Base-by-base conservation (phyloP, 1,139 yeast species). In the Geotrichum fermentans region DNA sequence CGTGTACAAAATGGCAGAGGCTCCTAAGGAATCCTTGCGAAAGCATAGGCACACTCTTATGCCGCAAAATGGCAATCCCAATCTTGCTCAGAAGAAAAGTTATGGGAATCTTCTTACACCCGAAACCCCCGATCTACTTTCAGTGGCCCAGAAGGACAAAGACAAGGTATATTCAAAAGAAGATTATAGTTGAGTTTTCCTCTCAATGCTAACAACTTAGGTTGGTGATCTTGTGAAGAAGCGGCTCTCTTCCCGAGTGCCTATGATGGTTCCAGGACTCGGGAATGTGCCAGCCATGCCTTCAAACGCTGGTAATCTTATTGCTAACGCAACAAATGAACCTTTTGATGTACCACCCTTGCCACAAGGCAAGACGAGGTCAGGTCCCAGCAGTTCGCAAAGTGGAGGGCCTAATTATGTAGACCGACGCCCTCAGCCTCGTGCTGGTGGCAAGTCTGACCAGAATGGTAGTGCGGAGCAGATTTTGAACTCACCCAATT, bases 1-100 rank as follows among this genome's bases (percentile, higher is more conserved):
- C n/a, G n/a, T n/a, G n/a, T 14, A 21, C 22, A 44, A n/a, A 16
- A 46, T 46, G 49, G 21, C 40, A 24, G 50, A 50, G 43, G 43
- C 50, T 22, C 47, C 57, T 22, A 30, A 48, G 40, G 63, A 62
- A 47, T 63, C 67, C 40, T 51, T 63, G 54, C 54, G 67, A 38
- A 60, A 61, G 51, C 65, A 63, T 45, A 53, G 66, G 20, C 66
- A 61, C 55, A 63, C 65, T 24, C 45, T 62, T 32, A 45, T 57
- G 6, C 57, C 64, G 3, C 47, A 41, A 26, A 30, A 26, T 20
- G 14, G 52, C 52, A n/a, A 52, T 28, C 38, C 30, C 4, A 8
- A 18, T 18, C 34, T 37, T 18, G 18, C 17, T 18, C 24, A 20
- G 11, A 40, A 40, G 49, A 55, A 41, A 26, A 52, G 51, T 35